These are phyloP conservation scores for Naganishia friedmannii DNA, from an alignment of 768 basidiomycete genomes.

Conservation along the genomic window DNA sequence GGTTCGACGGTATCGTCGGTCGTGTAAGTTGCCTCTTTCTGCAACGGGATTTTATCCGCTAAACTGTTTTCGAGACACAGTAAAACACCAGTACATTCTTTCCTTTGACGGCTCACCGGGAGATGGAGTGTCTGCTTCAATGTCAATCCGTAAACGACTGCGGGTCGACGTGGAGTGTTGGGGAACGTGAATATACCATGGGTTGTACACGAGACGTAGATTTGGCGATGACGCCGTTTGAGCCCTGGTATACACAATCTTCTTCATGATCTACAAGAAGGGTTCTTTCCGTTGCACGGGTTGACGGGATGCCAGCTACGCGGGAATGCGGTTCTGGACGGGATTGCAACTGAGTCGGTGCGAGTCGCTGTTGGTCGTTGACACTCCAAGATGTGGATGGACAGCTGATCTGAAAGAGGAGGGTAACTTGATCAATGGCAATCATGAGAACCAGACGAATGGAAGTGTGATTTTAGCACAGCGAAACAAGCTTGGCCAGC, in stretches of 20 bases:
- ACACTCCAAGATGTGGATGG: too few relatives aligned
- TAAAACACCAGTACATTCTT: constrained; percentile 24
- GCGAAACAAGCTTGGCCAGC: too few relatives aligned
- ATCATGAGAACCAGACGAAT: not conserved
- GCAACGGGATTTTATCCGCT: not conserved
- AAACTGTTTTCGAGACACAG: not conserved
- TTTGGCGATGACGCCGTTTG: constrained; percentile 3
- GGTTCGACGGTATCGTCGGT: constrained; percentile 92
- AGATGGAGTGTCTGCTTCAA: constrained; percentile 25
- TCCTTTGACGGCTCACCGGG: constrained; percentile 22
- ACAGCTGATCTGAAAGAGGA: not conserved
- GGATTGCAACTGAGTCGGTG: too few relatives aligned
- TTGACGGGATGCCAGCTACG: too few relatives aligned
- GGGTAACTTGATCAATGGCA: not conserved
- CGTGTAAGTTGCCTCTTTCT: constrained; percentile 24
- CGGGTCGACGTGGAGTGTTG: constrained; percentile 11
- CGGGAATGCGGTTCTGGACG: too few relatives aligned
- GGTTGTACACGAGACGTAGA: constrained; percentile 26
- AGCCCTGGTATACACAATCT: constrained; percentile 24
- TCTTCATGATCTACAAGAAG: constrained; percentile 19
- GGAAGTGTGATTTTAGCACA: too few relatives aligned
- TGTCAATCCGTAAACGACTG: constrained; percentile 12
- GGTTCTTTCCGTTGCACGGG: too few relatives aligned
- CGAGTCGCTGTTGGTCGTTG: too few relatives aligned
- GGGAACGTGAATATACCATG: constrained; percentile 14